Evolutionary conservation across 2,329 filamentous ascomycete genomes (phyloP).

Genomic region (Aureobasidium musti): DNA sequence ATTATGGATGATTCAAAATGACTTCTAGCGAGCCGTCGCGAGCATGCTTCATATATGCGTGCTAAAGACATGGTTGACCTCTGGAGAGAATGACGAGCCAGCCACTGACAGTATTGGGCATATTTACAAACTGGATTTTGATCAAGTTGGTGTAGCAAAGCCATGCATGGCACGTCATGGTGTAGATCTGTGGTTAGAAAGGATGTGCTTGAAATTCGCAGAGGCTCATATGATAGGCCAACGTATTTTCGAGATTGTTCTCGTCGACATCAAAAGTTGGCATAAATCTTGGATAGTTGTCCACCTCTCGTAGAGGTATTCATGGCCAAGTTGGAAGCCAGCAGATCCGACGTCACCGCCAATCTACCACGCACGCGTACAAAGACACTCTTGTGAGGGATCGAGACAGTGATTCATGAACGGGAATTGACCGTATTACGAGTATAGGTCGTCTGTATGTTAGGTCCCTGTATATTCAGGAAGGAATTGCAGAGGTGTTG

Average conservation of each 20-base stretch:
- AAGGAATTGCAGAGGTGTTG: too few relatives aligned
- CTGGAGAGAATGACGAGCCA: not conserved
- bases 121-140: slow-evolving; percentile 21
- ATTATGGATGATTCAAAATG: not conserved
- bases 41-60: slow-evolving; percentile 8
- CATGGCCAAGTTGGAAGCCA: slow-evolving; percentile 3
- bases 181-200: slow-evolving; percentile 1
- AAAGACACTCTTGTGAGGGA: not conserved
- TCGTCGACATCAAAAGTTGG: slow-evolving; percentile 3
- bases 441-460: too few relatives aligned
- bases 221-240: slow-evolving; percentile 12
- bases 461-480: too few relatives aligned
- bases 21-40: not conserved
- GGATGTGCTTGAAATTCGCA: not conserved
- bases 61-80: not conserved
- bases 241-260: not conserved
- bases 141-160: slow-evolving; percentile 7
- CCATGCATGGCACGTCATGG: slow-evolving; percentile 21
- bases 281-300: slow-evolving; percentile 5
- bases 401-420: not conserved
- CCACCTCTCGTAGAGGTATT: not conserved
- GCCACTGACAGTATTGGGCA: slow-evolving; percentile 20
- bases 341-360: slow-evolving; percentile 21
- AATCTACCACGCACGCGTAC: not conserved
- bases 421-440: too few relatives aligned